These are phyloP conservation scores for Tagetes erecta DNA, from an alignment of 129 eudicot genomes.

Conservation along the genomic window DNA sequence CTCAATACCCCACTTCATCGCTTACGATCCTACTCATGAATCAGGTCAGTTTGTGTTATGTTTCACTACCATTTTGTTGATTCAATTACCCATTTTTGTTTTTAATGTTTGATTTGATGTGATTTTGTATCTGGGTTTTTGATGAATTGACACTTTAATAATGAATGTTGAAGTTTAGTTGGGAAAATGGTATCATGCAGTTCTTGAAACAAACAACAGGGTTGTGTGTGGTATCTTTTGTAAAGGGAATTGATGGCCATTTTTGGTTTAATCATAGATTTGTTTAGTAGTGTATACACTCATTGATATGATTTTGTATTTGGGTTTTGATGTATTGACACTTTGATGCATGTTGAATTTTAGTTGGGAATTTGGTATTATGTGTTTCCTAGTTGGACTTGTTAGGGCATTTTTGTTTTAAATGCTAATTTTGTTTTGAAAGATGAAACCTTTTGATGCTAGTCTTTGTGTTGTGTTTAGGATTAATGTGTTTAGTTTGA, in stretches of 20 bases:
- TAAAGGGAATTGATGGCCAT: no score
- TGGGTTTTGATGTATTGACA: not conserved
- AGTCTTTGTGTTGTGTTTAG: not conserved
- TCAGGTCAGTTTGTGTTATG: slow-evolving; percentile 24
- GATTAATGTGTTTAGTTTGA: not conserved
- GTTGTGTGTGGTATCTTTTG: no score
- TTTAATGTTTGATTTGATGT: no score
- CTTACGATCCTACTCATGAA: slow-evolving; percentile 25
- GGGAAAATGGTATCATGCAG: no score
- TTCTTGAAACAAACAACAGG: no score
- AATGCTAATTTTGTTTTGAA: not conserved
- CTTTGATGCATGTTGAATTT: not conserved
- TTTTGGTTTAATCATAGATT: not conserved
- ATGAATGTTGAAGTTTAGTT: no score
- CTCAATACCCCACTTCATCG: not conserved
- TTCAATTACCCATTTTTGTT: no score
- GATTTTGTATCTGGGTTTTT: no score
- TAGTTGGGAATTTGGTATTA: not conserved
- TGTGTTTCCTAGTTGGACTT: not conserved
- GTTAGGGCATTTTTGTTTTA: not conserved
- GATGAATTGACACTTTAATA: no score
- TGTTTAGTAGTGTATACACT: not conserved
- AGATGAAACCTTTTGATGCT: not conserved
- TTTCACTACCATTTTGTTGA: not conserved
- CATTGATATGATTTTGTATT: no score